Base-by-base conservation (phyloP, 805 yeast genomes). In the Ogataea nakhonphanomensis region DNA sequence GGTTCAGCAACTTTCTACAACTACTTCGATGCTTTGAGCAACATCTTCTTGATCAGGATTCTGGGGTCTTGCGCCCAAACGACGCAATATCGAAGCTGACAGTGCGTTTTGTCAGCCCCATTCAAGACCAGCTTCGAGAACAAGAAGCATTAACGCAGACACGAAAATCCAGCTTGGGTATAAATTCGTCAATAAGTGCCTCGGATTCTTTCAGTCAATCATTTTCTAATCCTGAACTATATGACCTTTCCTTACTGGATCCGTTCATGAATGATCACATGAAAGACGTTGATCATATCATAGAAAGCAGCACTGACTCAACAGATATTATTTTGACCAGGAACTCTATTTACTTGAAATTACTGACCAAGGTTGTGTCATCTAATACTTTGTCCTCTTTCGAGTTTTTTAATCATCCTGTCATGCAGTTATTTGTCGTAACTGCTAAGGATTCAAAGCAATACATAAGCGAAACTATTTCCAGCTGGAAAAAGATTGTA, bases 371-470 rank as follows among this genome's bases (percentile, higher is more conserved):
- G 48, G 54, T 84, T 30, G 65, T 84, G 7, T 71, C 87, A 3
- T 70, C 83, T 9, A 71, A 76, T 10, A 71, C 72, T 7, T 62
- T 85, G 7, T 78, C 86, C 2, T 80, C 91, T 2, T 87, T 85
- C 57, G 97, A 91, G 59, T 81, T 88, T 5, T 80, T 89, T 59
- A 81, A 84, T 49, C 96, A 90, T 57, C 97, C 97, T 0, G 75
- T 88, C 2, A 73, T 86, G 2, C 84, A 89, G 30, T 57, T 91
- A 10, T 70, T 88, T 36, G 80, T 81, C 1, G 67, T 88, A 3
- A 76, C 86, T 15, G 69, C 77, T 15, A 48, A 62, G 10, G 85
- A 81, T 41, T 44, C 73, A 0, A 59, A 76, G 24, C 79, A 75
- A 9, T 61, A 64, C n/a, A 79, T 93, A 5, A 70, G 83, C 37